Evolutionary conservation across 2,329 filamentous ascomycete species (phyloP).

Genomic region (Xylariaceae sp.): DNA sequence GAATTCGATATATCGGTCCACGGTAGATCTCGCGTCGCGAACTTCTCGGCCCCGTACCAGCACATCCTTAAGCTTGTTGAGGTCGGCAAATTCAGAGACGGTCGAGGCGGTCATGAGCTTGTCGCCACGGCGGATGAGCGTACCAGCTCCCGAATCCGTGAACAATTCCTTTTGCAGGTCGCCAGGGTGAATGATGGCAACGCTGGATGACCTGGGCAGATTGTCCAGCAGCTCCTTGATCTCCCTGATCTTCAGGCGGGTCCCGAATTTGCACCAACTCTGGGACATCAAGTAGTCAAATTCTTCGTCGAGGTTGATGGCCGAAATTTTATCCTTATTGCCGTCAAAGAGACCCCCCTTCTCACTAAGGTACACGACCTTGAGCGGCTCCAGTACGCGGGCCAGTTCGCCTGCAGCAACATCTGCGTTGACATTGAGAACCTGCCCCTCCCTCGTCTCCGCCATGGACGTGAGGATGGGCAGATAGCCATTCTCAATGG

Average conservation of each 20-base stretch:
- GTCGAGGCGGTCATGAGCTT: constrained; percentile 71
- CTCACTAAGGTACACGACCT: constrained; percentile 97
- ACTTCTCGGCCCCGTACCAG: constrained; percentile 76
- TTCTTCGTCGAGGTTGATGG: constrained; percentile 95
- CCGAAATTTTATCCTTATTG: constrained; percentile 88
- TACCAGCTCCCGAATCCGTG: constrained; percentile 91
- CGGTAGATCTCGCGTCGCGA: constrained; percentile 72
- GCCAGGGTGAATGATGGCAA: constrained; percentile 94
- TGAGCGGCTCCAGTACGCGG: constrained; percentile 79
- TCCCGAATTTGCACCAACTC: constrained; percentile 92
- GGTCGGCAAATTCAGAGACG: constrained; percentile 66
- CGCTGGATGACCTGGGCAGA: constrained; percentile 83
- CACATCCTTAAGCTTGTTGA: constrained; percentile 71
- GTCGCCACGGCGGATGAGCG: constrained; percentile 83
- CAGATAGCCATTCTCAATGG: constrained; percentile 83
- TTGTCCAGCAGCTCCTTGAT: constrained; percentile 89
- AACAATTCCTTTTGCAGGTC: constrained; percentile 96
- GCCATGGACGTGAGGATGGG: constrained; percentile 96
- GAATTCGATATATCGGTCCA: constrained; percentile 78
- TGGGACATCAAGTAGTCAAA: constrained; percentile 89
- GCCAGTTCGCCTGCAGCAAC: constrained; percentile 92
- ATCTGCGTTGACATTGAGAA: constrained; percentile 96
- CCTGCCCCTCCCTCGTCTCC: constrained; percentile 81
- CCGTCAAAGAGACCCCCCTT: constrained; percentile 95
- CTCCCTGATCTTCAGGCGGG: constrained; percentile 92